Percentiles rank a stretch among this genome's conserved stretches.
Conservation (phyloP, 306 rosid genomes). For the Dicorynia guianensis region DNA sequence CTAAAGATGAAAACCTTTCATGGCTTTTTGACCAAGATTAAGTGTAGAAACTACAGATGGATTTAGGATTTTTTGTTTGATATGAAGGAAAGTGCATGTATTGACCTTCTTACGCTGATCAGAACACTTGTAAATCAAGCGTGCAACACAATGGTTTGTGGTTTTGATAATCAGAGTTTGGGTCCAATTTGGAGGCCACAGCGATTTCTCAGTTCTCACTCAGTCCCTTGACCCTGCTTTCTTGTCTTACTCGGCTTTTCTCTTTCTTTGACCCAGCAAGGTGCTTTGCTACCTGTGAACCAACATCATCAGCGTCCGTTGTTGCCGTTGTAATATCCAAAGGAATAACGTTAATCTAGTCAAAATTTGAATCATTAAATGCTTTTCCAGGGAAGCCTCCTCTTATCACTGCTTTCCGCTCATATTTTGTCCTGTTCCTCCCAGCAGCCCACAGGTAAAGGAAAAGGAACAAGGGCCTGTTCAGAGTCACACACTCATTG, state of each 20-base stretch:
- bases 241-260: not conserved
- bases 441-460: too few species aligned
- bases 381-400: too few species aligned
- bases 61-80: too few species aligned
- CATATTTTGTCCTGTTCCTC: too few species aligned
- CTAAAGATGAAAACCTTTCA: too few species aligned
- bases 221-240: not conserved
- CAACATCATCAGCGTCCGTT: not conserved
- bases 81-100: too few species aligned
- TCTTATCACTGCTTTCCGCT: too few species aligned
- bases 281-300: not conserved
- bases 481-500: too few species aligned
- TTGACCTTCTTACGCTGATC: not conserved
- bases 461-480: too few species aligned
- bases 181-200: slow-evolving; percentile 24
- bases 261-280: not conserved
- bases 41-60: too few species aligned
- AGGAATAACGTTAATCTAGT: not conserved
- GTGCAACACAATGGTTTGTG: not conserved
- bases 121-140: not conserved
- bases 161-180: not conserved
- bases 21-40: too few species aligned
- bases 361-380: not conserved
- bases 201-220: not conserved
- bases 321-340: not conserved